Evolutionary conservation across 768 basidiomycete species (phyloP).

Genomic region (Termitomyces sp.): DNA sequence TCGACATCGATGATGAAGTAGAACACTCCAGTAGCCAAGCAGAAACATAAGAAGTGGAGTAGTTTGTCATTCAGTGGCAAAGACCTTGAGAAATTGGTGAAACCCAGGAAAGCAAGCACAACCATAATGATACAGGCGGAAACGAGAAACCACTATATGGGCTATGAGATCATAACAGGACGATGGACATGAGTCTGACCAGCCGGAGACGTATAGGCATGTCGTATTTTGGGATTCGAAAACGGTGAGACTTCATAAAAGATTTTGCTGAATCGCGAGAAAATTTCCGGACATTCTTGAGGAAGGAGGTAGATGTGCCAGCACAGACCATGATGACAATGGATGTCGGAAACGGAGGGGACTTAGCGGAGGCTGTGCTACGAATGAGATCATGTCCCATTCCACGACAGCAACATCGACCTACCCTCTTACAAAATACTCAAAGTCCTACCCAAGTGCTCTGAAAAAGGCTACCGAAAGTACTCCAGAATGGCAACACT

Average conservation of each 20-base stretch:
- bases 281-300: constrained; percentile 27
- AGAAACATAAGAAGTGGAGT: constrained; percentile 74
- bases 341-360: neutral
- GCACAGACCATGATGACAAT: constrained; percentile 4
- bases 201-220: constrained; percentile 70
- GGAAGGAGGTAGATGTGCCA: constrained; percentile 10
- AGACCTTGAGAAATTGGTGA: constrained; percentile 62
- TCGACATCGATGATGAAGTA: constrained; percentile 88
- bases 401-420: constrained; percentile 57
- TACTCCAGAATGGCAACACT: constrained; percentile 72
- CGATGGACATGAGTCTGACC: constrained; percentile 31
- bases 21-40: constrained; percentile 71
- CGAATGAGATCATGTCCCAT: constrained; percentile 31
- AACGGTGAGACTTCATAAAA: constrained; percentile 67
- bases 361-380: constrained; percentile 11
- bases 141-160: constrained; percentile 72
- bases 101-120: constrained; percentile 67
- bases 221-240: constrained; percentile 62
- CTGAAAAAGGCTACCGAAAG: constrained; percentile 17
- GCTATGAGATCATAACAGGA: constrained; percentile 1
- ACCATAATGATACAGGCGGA: constrained; percentile 68
- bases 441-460: constrained; percentile 51
- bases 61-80: constrained; percentile 77
- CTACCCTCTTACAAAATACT: constrained; percentile 60
- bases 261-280: constrained; percentile 44